phyloP scores from a whole-genome alignment of 2,329 filamentous ascomycete species.

The Shiraia sp. region DNA sequence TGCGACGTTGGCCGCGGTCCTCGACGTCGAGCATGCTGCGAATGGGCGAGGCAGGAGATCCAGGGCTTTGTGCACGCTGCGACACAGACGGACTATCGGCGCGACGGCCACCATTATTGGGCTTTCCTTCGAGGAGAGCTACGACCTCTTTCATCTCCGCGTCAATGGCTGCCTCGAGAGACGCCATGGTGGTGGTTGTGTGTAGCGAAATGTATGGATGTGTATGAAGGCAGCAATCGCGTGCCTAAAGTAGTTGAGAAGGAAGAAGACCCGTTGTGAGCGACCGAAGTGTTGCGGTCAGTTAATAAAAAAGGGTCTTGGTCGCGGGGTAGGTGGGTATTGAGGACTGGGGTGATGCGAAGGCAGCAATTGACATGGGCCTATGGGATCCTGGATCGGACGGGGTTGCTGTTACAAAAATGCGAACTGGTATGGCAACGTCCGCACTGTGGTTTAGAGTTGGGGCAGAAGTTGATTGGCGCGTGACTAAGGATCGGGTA shows the following conservation, averaged over 20 bases:
- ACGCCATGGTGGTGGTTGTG: conserved; percentile 56
- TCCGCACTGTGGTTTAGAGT: conserved; percentile 11
- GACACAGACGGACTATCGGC: conserved; percentile 31
- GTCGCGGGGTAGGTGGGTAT: conserved; percentile 22
- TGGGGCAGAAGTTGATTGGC: conserved; percentile 18
- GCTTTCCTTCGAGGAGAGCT: conserved; percentile 64
- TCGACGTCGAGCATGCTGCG: conserved; percentile 47
- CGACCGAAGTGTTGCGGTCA: not conserved
- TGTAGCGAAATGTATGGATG: not conserved
- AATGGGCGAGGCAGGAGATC: conserved; percentile 60
- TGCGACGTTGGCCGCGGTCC: conserved; percentile 36
- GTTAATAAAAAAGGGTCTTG: conserved; percentile 4
- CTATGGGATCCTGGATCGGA: conserved; percentile 24
- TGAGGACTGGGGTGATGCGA: conserved; percentile 10
- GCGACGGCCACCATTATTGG: conserved; percentile 23
- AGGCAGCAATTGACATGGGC: conserved; percentile 14
- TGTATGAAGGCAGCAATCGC: conserved; percentile 6
- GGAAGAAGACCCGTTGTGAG: not conserved
- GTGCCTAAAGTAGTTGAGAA: conserved; percentile 8
- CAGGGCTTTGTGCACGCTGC: conserved; percentile 60
- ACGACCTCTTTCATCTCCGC: conserved; percentile 77
- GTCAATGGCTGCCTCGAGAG: conserved; percentile 75
- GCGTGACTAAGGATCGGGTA: conserved; percentile 20
- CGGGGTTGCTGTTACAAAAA: conserved; percentile 11
- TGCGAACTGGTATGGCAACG: conserved; percentile 9